Percentiles rank a stretch among this genome's conserved stretches.
Evolutionary conservation across 2,329 filamentous ascomycete genomes (phyloP).

Genomic region (Aspergillus melleus): DNA sequence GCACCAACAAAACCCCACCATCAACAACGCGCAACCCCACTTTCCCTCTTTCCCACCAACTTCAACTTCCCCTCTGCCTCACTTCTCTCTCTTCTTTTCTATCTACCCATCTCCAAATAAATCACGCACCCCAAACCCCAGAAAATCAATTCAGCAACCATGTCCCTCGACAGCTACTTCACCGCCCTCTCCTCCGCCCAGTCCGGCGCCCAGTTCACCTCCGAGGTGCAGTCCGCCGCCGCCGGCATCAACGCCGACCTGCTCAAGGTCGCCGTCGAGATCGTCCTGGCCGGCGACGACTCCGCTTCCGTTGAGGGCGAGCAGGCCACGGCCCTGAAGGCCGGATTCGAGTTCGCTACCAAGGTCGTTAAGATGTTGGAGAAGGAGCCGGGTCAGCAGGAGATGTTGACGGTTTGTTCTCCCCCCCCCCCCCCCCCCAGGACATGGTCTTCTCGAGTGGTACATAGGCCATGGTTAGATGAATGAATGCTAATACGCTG

Average conservation of each 20-base stretch:
- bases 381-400: slow-evolving; percentile 22
- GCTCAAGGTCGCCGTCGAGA: slow-evolving; percentile 29
- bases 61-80: not conserved
- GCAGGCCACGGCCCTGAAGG: slow-evolving; percentile 25
- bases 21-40: not conserved
- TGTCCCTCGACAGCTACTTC: slow-evolving; percentile 30
- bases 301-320: slow-evolving; percentile 17
- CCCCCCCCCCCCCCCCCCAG: too few relatives aligned
- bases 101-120: not conserved
- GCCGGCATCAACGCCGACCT: slow-evolving; percentile 24
- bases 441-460: too few relatives aligned
- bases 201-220: slow-evolving; percentile 28
- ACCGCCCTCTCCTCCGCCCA: slow-evolving; percentile 28
- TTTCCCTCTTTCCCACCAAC: not conserved
- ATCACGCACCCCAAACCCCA: not conserved
- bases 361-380: slow-evolving; percentile 31
- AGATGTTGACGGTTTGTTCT: slow-evolving; percentile 36
- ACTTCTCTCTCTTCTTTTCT: not conserved
- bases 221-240: slow-evolving; percentile 29
- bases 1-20: not conserved
- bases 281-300: slow-evolving; percentile 19
- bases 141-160: slow-evolving; percentile 13
- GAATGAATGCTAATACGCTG: not conserved
- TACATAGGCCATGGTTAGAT: not conserved
- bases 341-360: slow-evolving; percentile 33